Evolutionary conservation across 1,139 yeast species (phyloP).

Genomic region (Yamadazyma epiphylla): DNA sequence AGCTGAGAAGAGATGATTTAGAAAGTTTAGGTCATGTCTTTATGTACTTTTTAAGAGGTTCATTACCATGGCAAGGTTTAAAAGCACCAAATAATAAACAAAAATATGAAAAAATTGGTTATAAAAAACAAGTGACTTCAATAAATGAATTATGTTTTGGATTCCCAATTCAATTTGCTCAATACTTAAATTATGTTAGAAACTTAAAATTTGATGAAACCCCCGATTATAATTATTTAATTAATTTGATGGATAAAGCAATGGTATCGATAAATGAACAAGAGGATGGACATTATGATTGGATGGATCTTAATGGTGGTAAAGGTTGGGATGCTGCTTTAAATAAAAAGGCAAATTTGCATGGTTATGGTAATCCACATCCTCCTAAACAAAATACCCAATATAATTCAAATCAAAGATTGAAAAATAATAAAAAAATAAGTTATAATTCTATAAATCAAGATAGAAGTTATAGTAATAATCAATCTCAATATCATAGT

Average conservation of each 20-base stretch:
- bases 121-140: conserved; percentile 70
- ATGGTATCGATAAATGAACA: conserved; percentile 22
- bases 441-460: conserved; percentile 25
- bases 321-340: conserved; percentile 80
- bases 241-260: conserved; percentile 42
- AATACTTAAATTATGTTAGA: conserved; percentile 68
- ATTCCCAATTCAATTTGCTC: conserved; percentile 73
- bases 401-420: conserved; percentile 7
- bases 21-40: conserved; percentile 65
- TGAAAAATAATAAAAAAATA: conserved; percentile 12
- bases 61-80: conserved; percentile 53
- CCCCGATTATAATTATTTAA: conserved; percentile 62
- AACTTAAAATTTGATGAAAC: conserved; percentile 71
- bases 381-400: conserved; percentile 37
- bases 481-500: conserved; percentile 11
- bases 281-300: conserved; percentile 72
- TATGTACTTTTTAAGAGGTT: conserved; percentile 59
- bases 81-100: conserved; percentile 81
- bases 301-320: conserved; percentile 82
- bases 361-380: conserved; percentile 74
- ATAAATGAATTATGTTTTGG: conserved; percentile 67
- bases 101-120: conserved; percentile 79
- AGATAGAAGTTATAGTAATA: conserved; percentile 17
- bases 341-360: conserved; percentile 75
- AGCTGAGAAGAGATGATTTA: conserved; percentile 60